These are phyloP conservation scores for Phytophthora colocasiae DNA, from an alignment of 352 stramenopile species.

Conservation along the genomic window DNA sequence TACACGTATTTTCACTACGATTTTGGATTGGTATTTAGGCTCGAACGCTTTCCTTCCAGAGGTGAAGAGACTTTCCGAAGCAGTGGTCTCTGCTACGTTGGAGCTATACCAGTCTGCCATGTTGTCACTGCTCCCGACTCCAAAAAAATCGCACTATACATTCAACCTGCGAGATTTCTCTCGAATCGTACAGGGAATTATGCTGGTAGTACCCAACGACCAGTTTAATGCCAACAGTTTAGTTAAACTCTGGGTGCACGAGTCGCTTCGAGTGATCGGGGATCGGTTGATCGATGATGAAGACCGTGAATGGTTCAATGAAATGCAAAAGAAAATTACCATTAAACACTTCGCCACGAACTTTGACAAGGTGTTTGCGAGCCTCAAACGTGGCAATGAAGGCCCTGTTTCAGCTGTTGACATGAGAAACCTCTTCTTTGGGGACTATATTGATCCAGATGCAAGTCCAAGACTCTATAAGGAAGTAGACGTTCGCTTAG, in stretches of 20 bases:
- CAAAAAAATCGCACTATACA: conserved; percentile 96
- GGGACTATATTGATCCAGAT: conserved; percentile 90
- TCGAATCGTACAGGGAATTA: conserved; percentile 93
- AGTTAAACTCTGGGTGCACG: conserved; percentile 94
- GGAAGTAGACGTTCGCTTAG: conserved; percentile 77
- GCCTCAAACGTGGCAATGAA: conserved; percentile 75
- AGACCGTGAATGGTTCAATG: conserved; percentile 93
- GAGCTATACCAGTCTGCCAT: conserved; percentile 91
- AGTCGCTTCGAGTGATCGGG: conserved; percentile 95
- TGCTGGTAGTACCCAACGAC: conserved; percentile 89
- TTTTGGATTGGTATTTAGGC: conserved; percentile 89
- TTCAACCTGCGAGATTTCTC: conserved; percentile 96
- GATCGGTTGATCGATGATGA: conserved; percentile 93
- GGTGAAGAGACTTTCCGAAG: conserved; percentile 75
- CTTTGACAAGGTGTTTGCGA: conserved; percentile 90
- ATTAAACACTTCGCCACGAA: conserved; percentile 89
- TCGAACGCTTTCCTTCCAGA: conserved; percentile 69
- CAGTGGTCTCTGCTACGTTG: conserved; percentile 91
- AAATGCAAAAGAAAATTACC: conserved; percentile 88
- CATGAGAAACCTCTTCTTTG: conserved; percentile 94
- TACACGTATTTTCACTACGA: conserved; percentile 93
- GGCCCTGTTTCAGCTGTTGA: conserved; percentile 77
- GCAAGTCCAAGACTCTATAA: conserved; percentile 81
- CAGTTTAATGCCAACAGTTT: conserved; percentile 83
- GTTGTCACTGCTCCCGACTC: conserved; percentile 90